phyloP scores from a whole-genome alignment of 148 eudicot genomes.

The Polygonum aviculare region DNA sequence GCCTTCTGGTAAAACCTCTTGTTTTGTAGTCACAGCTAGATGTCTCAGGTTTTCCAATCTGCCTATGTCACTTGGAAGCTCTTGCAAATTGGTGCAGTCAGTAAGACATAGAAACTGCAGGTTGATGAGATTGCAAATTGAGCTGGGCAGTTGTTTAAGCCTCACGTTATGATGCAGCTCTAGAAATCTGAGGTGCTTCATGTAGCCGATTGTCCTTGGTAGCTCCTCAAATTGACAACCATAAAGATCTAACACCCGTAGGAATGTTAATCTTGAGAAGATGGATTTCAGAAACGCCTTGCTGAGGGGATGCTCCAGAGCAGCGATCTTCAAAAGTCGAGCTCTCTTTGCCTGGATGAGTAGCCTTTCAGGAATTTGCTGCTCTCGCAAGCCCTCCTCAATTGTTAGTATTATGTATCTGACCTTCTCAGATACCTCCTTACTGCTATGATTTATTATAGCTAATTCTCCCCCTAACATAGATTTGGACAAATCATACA shows the following conservation, averaged over 20 bases:
- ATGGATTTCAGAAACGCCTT: neutral
- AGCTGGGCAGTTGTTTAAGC: neutral
- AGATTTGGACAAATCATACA: conserved; percentile 3
- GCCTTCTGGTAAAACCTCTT: neutral
- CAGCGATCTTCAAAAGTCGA: neutral
- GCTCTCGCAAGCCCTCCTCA: neutral
- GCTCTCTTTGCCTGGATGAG: neutral
- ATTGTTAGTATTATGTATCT: neutral
- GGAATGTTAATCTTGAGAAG: neutral
- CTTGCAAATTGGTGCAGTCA: neutral
- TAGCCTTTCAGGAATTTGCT: neutral
- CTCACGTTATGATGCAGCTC: neutral
- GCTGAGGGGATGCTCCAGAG: neutral
- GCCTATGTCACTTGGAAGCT: neutral
- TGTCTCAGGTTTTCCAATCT: neutral
- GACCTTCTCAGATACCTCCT: neutral
- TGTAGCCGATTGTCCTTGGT: neutral
- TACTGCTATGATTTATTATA: neutral
- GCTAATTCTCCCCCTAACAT: neutral
- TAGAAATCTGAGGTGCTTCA: neutral
- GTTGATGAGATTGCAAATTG: neutral
- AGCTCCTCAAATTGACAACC: neutral
- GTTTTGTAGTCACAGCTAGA: neutral
- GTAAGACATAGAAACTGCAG: neutral
- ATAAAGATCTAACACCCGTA: neutral